phyloP scores from a whole-genome alignment of 345 rosid species.

The Luvunga scandens region DNA sequence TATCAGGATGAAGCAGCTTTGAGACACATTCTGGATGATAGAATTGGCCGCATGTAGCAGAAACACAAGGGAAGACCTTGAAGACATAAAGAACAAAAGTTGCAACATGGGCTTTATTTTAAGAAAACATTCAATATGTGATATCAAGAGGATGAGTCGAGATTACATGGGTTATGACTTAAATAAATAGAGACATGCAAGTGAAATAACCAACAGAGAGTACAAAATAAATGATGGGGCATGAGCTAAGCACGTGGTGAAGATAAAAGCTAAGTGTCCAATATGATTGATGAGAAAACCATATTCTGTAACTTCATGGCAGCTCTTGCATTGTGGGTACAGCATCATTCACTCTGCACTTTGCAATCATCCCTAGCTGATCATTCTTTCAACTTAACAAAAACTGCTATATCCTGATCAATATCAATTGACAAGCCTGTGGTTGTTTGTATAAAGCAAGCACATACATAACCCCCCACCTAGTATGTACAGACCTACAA shows the following conservation, averaged over 20 bases:
- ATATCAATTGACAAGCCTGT: not conserved
- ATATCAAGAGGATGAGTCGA: not conserved
- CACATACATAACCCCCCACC: not conserved
- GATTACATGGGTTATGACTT: not conserved
- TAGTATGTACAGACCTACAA: not conserved
- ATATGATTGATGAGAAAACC: not conserved
- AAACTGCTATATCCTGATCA: not conserved
- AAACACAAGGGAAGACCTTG: constrained; percentile 65
- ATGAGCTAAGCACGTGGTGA: not conserved
- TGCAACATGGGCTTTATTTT: not conserved
- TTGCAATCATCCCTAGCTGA: not conserved
- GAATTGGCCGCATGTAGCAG: constrained; percentile 69
- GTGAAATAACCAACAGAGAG: not conserved
- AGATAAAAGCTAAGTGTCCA: not conserved
- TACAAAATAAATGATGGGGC: not conserved
- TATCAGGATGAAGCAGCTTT: constrained; percentile 39
- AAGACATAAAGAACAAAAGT: not conserved
- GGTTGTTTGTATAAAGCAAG: not conserved
- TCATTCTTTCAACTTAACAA: not conserved
- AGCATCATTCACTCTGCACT: not conserved
- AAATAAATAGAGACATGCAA: not conserved
- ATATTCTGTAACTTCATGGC: not conserved
- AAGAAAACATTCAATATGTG: not conserved
- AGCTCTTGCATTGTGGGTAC: not conserved
- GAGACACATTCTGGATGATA: constrained; percentile 71